These are phyloP conservation scores for Paramecium tetraurelia DNA, from an alignment of 73 alveolate genomes.

Conservation along the genomic window DNA sequence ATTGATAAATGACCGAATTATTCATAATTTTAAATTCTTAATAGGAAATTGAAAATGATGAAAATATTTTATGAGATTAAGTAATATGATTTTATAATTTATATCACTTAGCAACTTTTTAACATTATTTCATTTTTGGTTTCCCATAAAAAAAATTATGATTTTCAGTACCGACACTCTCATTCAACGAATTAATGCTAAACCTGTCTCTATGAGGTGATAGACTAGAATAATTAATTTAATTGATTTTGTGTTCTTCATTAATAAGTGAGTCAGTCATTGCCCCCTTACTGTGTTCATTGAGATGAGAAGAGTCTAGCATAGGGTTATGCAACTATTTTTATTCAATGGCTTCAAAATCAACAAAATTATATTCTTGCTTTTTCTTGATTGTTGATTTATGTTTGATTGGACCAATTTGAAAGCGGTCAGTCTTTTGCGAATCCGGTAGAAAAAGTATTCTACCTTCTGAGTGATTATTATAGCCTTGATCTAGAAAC, in stretches of 20 bases:
- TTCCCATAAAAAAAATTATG: neutral
- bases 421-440: neutral
- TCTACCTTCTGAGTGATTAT: neutral
- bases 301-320: neutral
- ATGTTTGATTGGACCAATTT: neutral
- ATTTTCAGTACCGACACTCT: neutral
- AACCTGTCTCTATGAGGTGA: neutral
- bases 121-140: neutral
- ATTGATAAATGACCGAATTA: too few species aligned
- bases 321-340: neutral
- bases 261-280: neutral
- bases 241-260: neutral
- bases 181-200: neutral
- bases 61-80: constrained; percentile 65
- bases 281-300: neutral
- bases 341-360: neutral
- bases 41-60: too few species aligned
- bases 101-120: neutral
- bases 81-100: neutral
- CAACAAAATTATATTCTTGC: neutral
- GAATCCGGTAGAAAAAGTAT: neutral
- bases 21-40: too few species aligned
- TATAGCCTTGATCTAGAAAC: neutral
- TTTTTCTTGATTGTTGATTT: neutral
- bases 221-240: neutral